A percentile compares a stretch with the other conserved stretches of the same genome.
Evolutionary conservation across 2,329 filamentous ascomycete genomes (phyloP).

Genomic region (Xylariales sp.): DNA sequence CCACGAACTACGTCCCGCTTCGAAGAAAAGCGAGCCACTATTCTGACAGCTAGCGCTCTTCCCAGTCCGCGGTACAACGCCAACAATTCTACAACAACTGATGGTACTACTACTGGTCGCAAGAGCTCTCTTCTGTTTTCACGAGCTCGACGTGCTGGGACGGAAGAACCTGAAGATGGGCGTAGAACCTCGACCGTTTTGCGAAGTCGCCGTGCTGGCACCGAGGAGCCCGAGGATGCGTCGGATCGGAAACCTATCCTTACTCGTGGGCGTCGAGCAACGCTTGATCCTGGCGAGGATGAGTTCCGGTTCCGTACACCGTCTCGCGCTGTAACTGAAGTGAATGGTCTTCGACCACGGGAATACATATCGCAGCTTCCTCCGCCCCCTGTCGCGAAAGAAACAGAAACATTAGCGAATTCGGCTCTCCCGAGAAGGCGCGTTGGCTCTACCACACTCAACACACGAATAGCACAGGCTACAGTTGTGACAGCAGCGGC

Average conservation of each 20-base stretch:
- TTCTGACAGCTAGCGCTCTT: constrained; percentile 59
- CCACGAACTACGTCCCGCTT: constrained; percentile 63
- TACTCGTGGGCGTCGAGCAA: constrained; percentile 59
- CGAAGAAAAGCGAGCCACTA: constrained; percentile 64
- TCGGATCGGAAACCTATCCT: constrained; percentile 57
- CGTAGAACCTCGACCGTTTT: constrained; percentile 60
- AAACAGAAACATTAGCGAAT: constrained; percentile 52
- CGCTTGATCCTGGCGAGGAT: constrained; percentile 62
- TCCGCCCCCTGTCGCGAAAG: constrained; percentile 49
- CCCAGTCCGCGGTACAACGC: constrained; percentile 57
- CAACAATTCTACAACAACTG: constrained; percentile 53
- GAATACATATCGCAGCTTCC: constrained; percentile 56
- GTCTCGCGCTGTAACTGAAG: constrained; percentile 69
- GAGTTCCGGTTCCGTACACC: constrained; percentile 65
- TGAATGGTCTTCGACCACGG: constrained; percentile 55
- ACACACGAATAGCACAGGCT: constrained; percentile 59
- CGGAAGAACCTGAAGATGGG: constrained; percentile 64
- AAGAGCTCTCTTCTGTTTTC: constrained; percentile 65
- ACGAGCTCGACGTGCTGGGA: constrained; percentile 59
- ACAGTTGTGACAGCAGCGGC: constrained; percentile 36
- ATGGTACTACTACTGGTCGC: constrained; percentile 53
- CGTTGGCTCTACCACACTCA: constrained; percentile 61
- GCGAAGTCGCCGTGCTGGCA: constrained; percentile 58
- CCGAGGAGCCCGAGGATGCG: constrained; percentile 60
- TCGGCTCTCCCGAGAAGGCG: constrained; percentile 66